Conservation (phyloP, 2,329 filamentous ascomycete genomes). For the Ophioceras dolichostomum region DNA sequence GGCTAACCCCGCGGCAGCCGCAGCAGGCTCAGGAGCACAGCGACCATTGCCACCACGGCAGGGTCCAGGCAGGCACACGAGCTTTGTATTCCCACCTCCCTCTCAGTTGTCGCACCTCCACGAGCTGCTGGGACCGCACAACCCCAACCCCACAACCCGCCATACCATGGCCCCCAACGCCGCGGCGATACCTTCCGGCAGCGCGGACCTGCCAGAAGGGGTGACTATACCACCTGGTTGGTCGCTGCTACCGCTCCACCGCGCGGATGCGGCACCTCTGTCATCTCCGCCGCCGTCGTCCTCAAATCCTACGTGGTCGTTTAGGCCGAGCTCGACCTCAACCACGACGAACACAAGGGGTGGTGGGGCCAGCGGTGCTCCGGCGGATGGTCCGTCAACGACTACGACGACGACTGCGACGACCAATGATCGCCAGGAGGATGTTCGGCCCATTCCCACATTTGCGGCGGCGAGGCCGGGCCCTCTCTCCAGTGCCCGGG, state of each 20-base stretch:
- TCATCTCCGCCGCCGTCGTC: conserved; percentile 7
- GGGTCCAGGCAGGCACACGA: background rate
- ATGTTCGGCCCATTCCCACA: too few species aligned
- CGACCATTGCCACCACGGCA: too few species aligned
- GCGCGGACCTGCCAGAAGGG: conserved; percentile 48
- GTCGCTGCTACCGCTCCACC: conserved; percentile 50
- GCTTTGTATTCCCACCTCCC: conserved; percentile 3
- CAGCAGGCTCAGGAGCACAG: too few species aligned
- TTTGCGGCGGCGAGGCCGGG: too few species aligned
- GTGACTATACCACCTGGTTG: conserved; percentile 53
- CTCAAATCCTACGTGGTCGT: conserved; percentile 1
- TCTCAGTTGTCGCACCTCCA: background rate
- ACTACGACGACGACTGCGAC: background rate
- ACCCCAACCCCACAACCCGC: conserved; percentile 24
- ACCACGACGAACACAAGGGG: background rate
- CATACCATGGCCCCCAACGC: conserved; percentile 33
- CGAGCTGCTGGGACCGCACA: background rate
- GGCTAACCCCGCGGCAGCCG: too few species aligned
- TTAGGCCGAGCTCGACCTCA: conserved; percentile 8
- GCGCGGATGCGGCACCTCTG: conserved; percentile 26
- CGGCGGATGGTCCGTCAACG: background rate
- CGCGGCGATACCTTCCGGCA: conserved; percentile 44
- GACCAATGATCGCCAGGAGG: background rate
- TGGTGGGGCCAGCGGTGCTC: background rate
- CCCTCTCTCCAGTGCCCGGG: too few species aligned